Evolutionary conservation across 331 rosid genomes (phyloP), one percentile per base, ranked within the genome.

Genomic region (Quercus lobata): DNA sequence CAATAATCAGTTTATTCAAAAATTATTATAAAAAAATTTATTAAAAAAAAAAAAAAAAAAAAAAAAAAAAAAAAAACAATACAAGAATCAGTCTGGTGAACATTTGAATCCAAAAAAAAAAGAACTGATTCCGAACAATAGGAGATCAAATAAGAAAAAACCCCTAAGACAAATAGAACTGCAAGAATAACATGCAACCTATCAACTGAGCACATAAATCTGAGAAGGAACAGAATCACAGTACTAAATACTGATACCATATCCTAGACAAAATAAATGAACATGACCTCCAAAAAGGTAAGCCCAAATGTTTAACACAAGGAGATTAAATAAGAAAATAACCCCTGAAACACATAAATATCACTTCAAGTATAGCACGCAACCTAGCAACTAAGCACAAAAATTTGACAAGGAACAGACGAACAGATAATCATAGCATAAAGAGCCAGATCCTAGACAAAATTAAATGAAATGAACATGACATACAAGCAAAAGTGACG

Each of bases 61-160:
- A 6, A 6, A 35, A 37, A 37, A 37, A 8, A 37, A 37, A 7
- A 7, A 37, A 7, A 37, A 66, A 72, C 65, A 69, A 37, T 24
- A 78, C 72, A 57, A 44, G 25, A 78, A 75, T 81, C 79, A 69
- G 27, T 55, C 55, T 63, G 21, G 12, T n/a, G 7, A 49, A 30
- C 56, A 83, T 69, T 61, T 73, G 56, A 61, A 14, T 37, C n/a
- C n/a, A 32, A 21, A 19, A 32, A 57, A 35, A 60, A 19, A 0
- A 15, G 1, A 37, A 7, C 3, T 15, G 68, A 15, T 65, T 66
- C 29, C 68, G 24, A 79, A 16, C 56, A 52, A 71, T 53, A 65
- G 29, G 5, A 58, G 55, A 60, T 57, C 15, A 63, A 76, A 66
- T 22, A 34, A 41, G 74, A 76, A 73, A 34, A 10, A 79, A 22